Conservation (phyloP, 345 rosid species). For the Camelina hispida region DNA sequence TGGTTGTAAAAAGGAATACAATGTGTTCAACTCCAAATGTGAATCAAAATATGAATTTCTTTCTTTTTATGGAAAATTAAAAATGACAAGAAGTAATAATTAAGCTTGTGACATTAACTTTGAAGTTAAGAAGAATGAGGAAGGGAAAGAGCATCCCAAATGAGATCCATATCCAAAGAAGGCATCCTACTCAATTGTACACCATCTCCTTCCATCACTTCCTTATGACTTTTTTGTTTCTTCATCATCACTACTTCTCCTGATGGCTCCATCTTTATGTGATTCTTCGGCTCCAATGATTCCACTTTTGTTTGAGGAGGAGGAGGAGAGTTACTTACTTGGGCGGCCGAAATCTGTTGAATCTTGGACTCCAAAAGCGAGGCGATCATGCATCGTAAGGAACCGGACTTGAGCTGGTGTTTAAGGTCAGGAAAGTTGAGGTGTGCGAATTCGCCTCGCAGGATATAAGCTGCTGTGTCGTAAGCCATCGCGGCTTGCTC, state of each 20-base stretch:
- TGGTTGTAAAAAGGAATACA: constrained; percentile 24
- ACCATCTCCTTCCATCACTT: constrained; percentile 54
- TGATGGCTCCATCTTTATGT: constrained; percentile 50
- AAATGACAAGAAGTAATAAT: constrained; percentile 2
- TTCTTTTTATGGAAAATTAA: neutral
- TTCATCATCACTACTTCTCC: constrained; percentile 45
- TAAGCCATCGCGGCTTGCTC: constrained; percentile 95
- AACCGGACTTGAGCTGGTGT: constrained; percentile 68
- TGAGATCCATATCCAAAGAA: constrained; percentile 94
- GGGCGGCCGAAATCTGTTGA: constrained; percentile 40
- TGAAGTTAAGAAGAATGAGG: constrained; percentile 57
- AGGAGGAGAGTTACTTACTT: constrained; percentile 34
- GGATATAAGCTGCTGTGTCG: constrained; percentile 87
- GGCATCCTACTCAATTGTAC: constrained; percentile 97
- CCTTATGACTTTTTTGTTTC: constrained; percentile 45
- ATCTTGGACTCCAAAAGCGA: constrained; percentile 45
- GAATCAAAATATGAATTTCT: constrained; percentile 14
- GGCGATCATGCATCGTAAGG: constrained; percentile 51
- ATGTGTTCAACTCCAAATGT: constrained; percentile 5
- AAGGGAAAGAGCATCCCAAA: constrained; percentile 89
- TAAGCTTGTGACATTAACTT: constrained; percentile 23
- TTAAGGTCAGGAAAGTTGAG: constrained; percentile 89
- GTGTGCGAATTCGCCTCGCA: constrained; percentile 86
- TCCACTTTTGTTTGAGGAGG: constrained; percentile 22
- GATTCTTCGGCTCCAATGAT: constrained; percentile 31